Evolutionary conservation across 345 rosid genomes (phyloP), one percentile per base, ranked within the genome.

Genomic region (Cardiospermum halicacabum): DNA sequence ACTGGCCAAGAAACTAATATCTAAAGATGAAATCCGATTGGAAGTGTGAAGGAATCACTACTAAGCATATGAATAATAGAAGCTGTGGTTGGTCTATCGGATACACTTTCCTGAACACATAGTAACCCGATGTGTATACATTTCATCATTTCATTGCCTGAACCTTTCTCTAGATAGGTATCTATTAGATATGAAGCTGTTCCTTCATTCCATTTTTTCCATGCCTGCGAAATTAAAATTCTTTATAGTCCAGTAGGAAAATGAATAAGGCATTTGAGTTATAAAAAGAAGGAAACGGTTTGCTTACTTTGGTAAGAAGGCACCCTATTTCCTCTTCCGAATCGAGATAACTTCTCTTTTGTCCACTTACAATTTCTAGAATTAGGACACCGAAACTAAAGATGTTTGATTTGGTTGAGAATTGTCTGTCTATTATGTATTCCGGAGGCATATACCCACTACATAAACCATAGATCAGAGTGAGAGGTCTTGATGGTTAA

Each of bases 51-150:
- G 39, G 8, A 34, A 34, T 34, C 1, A 34, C 39, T 34, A 11
- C 10, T 4, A 34, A 1, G 39, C 4, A 34, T 34, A 11, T 34
- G 39, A 34, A 34, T 34, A 34, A 34, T 11, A 1, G 39, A 34
- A 34, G 69, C 56, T 81, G 75, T 77, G 3, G 61, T 70, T 8
- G 81, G 81, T 22, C 76, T 62, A 3, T 62, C 57, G 2, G 60
- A 69, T 5, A 40, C 56, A 26, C 75, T 69, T 22, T 77, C 81
- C 56, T 81, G 85, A 42, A 67, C 77, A 16, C 85, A 81, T 0
- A 79, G 67, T 27, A 84, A 56, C 0, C 73, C 81, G 11, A 79
- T 62, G 51, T 79, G 80, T 25, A 84, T 49, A 58, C 80, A 81
- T 61, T 79, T 63, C 50, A 24, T 50, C 63, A 75, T 58, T 67